phyloP scores from a whole-genome alignment of 768 basidiomycete species.

The Amanita pseudoporphyria region DNA sequence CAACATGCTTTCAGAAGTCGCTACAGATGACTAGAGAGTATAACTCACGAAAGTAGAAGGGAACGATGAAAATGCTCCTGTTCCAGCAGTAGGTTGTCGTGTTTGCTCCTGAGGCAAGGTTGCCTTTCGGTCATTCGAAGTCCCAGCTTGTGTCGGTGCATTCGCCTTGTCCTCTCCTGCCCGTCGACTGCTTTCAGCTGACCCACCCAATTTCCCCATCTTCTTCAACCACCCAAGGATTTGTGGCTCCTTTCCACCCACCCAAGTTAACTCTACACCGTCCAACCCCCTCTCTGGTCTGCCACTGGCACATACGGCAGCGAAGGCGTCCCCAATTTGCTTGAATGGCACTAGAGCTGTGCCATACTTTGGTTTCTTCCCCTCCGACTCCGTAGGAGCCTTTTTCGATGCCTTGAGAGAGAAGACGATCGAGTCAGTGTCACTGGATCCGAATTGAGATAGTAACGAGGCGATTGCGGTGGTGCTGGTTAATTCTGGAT shows the following conservation, averaged over 20 bases:
- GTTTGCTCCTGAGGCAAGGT: slow-evolving; percentile 23
- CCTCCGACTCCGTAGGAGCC: slow-evolving; percentile 18
- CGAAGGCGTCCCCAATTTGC: slow-evolving; percentile 69
- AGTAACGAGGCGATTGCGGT: slow-evolving; percentile 42
- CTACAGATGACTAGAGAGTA: neutral
- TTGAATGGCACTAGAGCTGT: slow-evolving; percentile 71
- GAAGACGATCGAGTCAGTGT: slow-evolving; percentile 56
- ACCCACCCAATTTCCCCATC: slow-evolving; percentile 50
- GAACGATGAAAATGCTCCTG: slow-evolving; percentile 50
- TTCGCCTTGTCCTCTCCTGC: slow-evolving; percentile 5
- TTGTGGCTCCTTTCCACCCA: slow-evolving; percentile 62
- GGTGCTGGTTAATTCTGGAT: slow-evolving; percentile 46
- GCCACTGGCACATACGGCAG: slow-evolving; percentile 56
- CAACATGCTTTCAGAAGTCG: slow-evolving; percentile 6
- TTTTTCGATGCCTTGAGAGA: slow-evolving; percentile 57
- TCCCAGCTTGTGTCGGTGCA: slow-evolving; percentile 6
- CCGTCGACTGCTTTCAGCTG: neutral
- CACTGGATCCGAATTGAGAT: slow-evolving; percentile 50
- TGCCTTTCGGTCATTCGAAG: slow-evolving; percentile 11
- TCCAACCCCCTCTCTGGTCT: slow-evolving; percentile 40
- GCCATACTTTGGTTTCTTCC: slow-evolving; percentile 53
- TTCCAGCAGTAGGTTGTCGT: slow-evolving; percentile 9
- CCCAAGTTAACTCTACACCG: slow-evolving; percentile 67
- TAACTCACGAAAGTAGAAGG: slow-evolving; percentile 44
- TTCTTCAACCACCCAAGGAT: slow-evolving; percentile 66